These are phyloP conservation scores for Candida ovalis DNA, from an alignment of 805 yeast species.

Conservation along the genomic window DNA sequence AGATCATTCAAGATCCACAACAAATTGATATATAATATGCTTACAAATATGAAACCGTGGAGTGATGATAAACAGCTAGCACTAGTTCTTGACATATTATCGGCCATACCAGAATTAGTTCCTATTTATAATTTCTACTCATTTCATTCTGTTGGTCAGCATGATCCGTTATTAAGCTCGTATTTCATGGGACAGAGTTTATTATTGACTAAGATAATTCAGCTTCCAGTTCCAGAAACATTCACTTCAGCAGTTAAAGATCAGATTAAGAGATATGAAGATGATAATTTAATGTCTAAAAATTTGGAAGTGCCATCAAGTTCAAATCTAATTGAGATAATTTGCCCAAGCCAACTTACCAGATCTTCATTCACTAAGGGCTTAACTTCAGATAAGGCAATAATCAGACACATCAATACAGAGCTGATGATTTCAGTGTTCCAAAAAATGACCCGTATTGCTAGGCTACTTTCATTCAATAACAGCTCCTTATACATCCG, in stretches of 20 bases:
- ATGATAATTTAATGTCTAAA: slow-evolving; percentile 3
- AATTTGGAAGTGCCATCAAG: slow-evolving; percentile 6
- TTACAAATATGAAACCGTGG: slow-evolving; percentile 76
- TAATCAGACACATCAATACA: slow-evolving; percentile 61
- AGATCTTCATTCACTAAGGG: slow-evolving; percentile 55
- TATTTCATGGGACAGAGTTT: slow-evolving; percentile 80
- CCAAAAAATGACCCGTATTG: slow-evolving; percentile 46
- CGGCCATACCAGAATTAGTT: slow-evolving; percentile 61
- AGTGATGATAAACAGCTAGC: slow-evolving; percentile 63
- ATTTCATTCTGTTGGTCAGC: slow-evolving; percentile 57
- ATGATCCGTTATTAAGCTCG: slow-evolving; percentile 75
- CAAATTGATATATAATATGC: slow-evolving; percentile 56
- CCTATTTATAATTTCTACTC: slow-evolving; percentile 64
- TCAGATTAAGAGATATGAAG: neutral
- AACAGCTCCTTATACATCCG: no score
- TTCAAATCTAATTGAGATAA: slow-evolving; percentile 44
- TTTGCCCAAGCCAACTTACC: slow-evolving; percentile 64
- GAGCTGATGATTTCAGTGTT: slow-evolving; percentile 56
- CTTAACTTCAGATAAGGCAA: slow-evolving; percentile 43
- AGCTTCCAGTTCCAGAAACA: slow-evolving; percentile 48
- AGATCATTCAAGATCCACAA: slow-evolving; percentile 60
- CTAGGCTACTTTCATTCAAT: slow-evolving; percentile 20
- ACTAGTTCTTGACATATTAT: slow-evolving; percentile 48
- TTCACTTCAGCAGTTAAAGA: slow-evolving; percentile 12
- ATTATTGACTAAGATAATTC: slow-evolving; percentile 56